Evolutionary conservation across 2,329 filamentous ascomycete species (phyloP).

Genomic region (Pseudogymnoascus sp.): DNA sequence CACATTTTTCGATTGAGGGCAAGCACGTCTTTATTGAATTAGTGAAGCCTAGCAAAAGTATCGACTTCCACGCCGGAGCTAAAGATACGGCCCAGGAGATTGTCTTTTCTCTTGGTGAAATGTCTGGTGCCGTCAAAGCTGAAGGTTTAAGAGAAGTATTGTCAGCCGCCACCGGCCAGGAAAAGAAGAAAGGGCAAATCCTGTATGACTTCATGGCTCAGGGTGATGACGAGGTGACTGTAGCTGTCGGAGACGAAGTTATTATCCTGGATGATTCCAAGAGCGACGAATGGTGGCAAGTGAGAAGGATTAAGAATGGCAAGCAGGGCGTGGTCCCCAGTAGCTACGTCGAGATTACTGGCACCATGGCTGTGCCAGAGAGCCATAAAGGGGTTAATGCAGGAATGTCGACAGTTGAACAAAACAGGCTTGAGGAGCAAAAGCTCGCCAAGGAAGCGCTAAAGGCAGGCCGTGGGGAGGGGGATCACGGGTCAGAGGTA

Average conservation of each 20-base stretch:
- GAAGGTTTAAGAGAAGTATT: constrained; percentile 80
- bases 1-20: constrained; percentile 95
- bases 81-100: constrained; percentile 97
- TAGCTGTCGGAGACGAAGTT: constrained; percentile 83
- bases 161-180: constrained; percentile 61
- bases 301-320: constrained; percentile 80
- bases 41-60: constrained; percentile 82
- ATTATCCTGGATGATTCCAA: constrained; percentile 80
- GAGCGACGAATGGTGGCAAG: constrained; percentile 98
- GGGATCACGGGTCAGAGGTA: constrained; percentile 62
- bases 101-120: constrained; percentile 75
- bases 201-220: constrained; percentile 96
- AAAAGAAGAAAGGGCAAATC: constrained; percentile 76
- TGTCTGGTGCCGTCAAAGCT: constrained; percentile 78
- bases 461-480: constrained; percentile 51
- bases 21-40: constrained; percentile 97
- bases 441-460: constrained; percentile 73
- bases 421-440: constrained; percentile 72
- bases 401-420: constrained; percentile 63
- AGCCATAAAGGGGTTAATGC: constrained; percentile 44
- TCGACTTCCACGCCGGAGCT: constrained; percentile 93
- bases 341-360: constrained; percentile 88
- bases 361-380: constrained; percentile 46
- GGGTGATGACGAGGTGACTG: constrained; percentile 92
- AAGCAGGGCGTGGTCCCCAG: constrained; percentile 94